Conservation (phyloP, 2,329 filamentous ascomycete genomes). For the Fonsecaea pedrosoi region DNA sequence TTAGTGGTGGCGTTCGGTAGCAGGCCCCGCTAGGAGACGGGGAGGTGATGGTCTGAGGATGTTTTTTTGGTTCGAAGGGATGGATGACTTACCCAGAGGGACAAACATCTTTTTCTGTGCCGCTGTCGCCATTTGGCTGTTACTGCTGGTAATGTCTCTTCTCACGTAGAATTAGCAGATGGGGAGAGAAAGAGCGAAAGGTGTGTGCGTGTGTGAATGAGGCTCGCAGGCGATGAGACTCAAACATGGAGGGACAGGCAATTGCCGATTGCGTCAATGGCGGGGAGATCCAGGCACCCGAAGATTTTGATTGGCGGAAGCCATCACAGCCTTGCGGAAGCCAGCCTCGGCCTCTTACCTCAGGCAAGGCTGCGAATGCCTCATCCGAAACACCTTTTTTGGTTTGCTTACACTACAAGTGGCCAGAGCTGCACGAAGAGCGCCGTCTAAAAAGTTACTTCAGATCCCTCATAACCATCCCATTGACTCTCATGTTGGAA, state of each 20-base stretch:
- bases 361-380: neutral
- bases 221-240: neutral
- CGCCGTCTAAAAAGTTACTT: neutral
- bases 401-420: neutral
- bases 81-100: constrained; percentile 49
- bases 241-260: constrained; percentile 11
- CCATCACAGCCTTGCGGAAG: constrained; percentile 13
- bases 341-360: neutral
- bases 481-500: constrained; percentile 54
- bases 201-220: neutral
- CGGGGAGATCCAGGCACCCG: constrained; percentile 22
- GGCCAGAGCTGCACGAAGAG: neutral
- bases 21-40: too few relatives aligned
- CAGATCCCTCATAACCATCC: constrained; percentile 5
- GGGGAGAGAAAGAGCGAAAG: neutral
- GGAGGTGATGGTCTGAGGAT: too few relatives aligned
- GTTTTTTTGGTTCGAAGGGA: too few relatives aligned
- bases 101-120: constrained; percentile 55
- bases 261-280: constrained; percentile 26
- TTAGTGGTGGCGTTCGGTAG: neutral
- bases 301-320: constrained; percentile 11
- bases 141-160: neutral
- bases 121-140: constrained; percentile 30
- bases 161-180: neutral
- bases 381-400: neutral